Conservation (phyloP, 306 rosid species). For the Inga leiocalycina region DNA sequence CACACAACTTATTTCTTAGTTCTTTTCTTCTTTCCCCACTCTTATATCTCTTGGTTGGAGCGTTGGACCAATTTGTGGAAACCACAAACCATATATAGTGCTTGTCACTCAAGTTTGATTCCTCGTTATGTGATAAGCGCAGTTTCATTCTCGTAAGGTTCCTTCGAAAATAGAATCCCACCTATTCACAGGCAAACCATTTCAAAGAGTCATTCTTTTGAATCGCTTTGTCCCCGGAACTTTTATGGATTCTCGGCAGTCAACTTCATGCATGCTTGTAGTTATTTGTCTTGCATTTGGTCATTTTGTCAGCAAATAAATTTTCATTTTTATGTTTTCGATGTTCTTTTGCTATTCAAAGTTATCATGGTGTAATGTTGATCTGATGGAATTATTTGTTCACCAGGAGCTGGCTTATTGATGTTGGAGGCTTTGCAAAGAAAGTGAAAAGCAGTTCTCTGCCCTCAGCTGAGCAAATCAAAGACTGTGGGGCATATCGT, state of each 20-base stretch:
- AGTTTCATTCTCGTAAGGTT: background rate
- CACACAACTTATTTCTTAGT: background rate
- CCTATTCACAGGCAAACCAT: background rate
- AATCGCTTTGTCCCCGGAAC: background rate
- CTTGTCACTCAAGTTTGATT: background rate
- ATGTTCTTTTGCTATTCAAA: conserved; percentile 10
- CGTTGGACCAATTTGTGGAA: background rate
- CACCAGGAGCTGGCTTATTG: conserved; percentile 77
- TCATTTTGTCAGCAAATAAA: background rate
- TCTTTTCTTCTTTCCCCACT: background rate
- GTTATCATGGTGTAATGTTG: conserved; percentile 11
- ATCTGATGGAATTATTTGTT: conserved; percentile 27
- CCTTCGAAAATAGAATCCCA: background rate
- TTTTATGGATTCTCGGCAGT: background rate
- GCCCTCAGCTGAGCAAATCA: conserved; percentile 56
- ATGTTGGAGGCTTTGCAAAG: conserved; percentile 75
- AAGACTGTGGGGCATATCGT: conserved; percentile 75
- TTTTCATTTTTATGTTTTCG: background rate
- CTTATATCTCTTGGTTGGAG: background rate
- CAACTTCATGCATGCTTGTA: background rate
- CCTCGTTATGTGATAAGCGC: background rate
- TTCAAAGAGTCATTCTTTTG: background rate
- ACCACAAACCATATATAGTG: background rate
- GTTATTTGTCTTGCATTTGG: background rate
- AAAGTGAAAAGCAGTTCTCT: conserved; percentile 64